Evolutionary conservation across 1,284 basidiomycete species (phyloP), one percentile per base, ranked within the genome.

Genomic region (Moesziomyces sp.): DNA sequence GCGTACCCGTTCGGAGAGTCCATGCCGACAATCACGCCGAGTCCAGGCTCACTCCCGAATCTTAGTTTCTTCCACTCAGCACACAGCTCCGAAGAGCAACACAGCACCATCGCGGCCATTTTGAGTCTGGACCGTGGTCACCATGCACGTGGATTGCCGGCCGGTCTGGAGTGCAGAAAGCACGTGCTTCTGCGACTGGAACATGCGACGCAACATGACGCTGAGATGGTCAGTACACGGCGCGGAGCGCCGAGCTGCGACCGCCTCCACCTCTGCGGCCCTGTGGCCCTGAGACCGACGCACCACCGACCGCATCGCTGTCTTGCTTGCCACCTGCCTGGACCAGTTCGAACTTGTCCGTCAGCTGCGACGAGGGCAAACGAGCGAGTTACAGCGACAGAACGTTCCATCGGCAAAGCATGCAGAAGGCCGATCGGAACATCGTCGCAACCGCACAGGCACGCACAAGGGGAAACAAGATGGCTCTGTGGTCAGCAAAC

Each of bases 341-440:
- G 38, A 71, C 59, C 48, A 78, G 34, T 38, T 80, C 77, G 54
- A 80, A 80, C 55, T 77, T 77, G 77, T 80, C 78, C 30, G 78
- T 72, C 16, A 79, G 60, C 78, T 78, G 58, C 19, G 49, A 13
- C 13, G 30, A 34, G 9, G 7, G 52, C 14, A 46, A 10, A 30
- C 21, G 23, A 54, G 42, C 45, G 28, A 19, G 23, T 35, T 26
- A 48, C 18, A n/a, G 46, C 18, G 45, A 19, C 13, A 40, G 38
- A 10, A 34, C 26, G 26, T 28, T 34, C 30, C 30, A 13, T 34
- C 30, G 30, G 30, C 30, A 34, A 11, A 34, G 30, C 10, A 34
- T 34, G 30, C 30, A 13, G 30, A 34, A 34, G 30, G 13, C 13
- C 30, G 11, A 34, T 13, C 30, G 30, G 11, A 34, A 34, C 10